phyloP scores from a whole-genome alignment of 2,329 filamentous ascomycete genomes.

The Beauveria rudraprayagi region DNA sequence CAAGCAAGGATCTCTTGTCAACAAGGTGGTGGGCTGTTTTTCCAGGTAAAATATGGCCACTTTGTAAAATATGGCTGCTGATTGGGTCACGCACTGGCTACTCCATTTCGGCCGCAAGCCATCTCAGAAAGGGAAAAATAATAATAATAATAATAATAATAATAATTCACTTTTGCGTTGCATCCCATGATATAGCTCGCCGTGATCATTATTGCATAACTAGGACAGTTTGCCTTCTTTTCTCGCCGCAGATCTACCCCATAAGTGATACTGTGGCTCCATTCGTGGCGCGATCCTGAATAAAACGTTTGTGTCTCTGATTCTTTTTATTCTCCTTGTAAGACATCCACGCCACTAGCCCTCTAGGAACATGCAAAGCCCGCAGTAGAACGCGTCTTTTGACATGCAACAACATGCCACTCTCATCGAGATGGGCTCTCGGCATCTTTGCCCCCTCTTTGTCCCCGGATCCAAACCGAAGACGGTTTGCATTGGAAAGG shows the following conservation, averaged over 20 bases:
- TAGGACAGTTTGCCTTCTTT: not conserved
- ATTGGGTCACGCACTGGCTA: not conserved
- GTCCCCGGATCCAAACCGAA: not conserved
- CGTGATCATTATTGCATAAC: not conserved
- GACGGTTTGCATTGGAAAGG: not conserved
- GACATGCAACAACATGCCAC: not conserved
- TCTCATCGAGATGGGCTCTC: not conserved
- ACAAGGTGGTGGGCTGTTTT: not conserved
- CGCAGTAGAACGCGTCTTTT: not conserved
- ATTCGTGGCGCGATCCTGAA: conserved; percentile 3
- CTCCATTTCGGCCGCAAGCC: not conserved
- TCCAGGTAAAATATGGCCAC: conserved; percentile 2
- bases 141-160: not conserved
- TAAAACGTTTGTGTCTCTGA: not conserved
- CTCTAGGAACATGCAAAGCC: not conserved
- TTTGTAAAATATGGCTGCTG: not conserved
- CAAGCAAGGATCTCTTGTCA: not conserved
- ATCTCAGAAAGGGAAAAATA: not conserved
- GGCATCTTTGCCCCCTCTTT: not conserved
- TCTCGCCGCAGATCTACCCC: not conserved
- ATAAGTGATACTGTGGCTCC: not conserved
- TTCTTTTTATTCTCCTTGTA: not conserved
- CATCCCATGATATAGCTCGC: not conserved
- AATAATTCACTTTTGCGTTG: not conserved
- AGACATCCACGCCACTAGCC: not conserved